Evolutionary conservation across 495 filamentous ascomycete species (phyloP).

Genomic region (Podospora fimiseda): DNA sequence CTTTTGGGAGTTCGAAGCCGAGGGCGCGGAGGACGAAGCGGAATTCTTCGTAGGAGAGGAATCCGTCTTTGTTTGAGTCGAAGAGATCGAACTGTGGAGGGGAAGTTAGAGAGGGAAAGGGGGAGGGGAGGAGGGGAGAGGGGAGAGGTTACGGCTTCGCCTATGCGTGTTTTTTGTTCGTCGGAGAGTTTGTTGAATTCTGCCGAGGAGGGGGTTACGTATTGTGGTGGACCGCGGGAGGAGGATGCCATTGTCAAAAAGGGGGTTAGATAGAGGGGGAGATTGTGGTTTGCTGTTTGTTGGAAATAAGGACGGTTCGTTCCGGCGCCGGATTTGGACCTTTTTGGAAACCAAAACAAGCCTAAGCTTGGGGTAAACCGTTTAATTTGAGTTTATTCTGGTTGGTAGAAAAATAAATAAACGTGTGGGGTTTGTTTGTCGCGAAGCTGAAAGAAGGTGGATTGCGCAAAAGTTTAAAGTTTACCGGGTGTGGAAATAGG

Average conservation of each 20-base stretch:
- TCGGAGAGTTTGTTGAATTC: conserved; percentile 32
- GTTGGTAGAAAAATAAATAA: too few species aligned
- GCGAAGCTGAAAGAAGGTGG: neutral
- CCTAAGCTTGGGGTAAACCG: too few species aligned
- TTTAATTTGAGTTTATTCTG: too few species aligned
- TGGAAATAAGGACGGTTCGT: too few species aligned
- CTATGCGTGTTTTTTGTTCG: conserved; percentile 30
- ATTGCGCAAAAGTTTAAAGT: neutral
- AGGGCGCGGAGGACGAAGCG: conserved; percentile 96
- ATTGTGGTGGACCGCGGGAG: conserved; percentile 24
- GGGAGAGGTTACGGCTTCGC: conserved; percentile 23
- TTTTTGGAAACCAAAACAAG: too few species aligned
- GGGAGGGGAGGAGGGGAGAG: neutral
- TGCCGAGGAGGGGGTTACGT: conserved; percentile 28
- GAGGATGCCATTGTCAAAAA: neutral
- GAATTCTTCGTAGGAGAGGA: conserved; percentile 96
- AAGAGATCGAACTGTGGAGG: conserved; percentile 78
- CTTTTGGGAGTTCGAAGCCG: conserved; percentile 61
- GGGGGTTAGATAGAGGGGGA: too few species aligned
- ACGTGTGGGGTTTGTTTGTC: too few species aligned
- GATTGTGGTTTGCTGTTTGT: neutral
- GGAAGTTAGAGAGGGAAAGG: neutral
- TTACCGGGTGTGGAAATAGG: neutral
- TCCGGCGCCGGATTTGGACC: too few species aligned
- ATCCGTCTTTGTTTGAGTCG: conserved; percentile 90